phyloP scores from a whole-genome alignment of 2,329 filamentous ascomycete species.

The Cladosporium sp. region DNA sequence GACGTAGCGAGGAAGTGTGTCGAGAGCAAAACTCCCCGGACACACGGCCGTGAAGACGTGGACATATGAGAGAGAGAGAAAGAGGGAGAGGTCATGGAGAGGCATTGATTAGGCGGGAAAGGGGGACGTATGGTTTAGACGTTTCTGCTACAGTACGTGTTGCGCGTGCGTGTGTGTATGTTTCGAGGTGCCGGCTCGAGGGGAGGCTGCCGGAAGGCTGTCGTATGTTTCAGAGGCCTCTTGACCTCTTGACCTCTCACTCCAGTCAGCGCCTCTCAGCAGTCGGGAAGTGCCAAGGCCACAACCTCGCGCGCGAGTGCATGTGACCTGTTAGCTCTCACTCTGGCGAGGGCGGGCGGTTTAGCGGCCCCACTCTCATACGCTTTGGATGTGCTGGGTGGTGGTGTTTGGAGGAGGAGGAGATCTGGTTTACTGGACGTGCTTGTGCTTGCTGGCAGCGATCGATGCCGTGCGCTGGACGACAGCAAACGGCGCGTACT shows the following conservation, averaged over 20 bases:
- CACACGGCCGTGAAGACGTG: slow-evolving; percentile 4
- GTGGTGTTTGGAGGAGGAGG: background rate
- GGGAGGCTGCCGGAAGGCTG: slow-evolving; percentile 9
- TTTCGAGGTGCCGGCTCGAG: slow-evolving; percentile 4
- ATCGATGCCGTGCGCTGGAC: slow-evolving; percentile 1
- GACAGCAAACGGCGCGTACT: slow-evolving; percentile 3
- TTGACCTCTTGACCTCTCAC: background rate
- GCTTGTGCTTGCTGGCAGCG: background rate
- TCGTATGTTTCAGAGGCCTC: slow-evolving; percentile 14
- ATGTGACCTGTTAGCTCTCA: slow-evolving; percentile 15
- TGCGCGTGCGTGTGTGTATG: background rate
- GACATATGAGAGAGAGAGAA: background rate
- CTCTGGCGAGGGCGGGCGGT: slow-evolving; percentile 15
- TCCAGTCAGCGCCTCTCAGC: background rate
- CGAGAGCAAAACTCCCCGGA: background rate
- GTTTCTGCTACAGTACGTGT: background rate
- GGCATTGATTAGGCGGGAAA: background rate
- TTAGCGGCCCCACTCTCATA: slow-evolving; percentile 15
- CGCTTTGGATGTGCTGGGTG: slow-evolving; percentile 8
- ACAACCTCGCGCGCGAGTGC: slow-evolving; percentile 11
- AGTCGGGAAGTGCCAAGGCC: slow-evolving; percentile 12
- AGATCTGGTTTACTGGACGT: slow-evolving; percentile 10
- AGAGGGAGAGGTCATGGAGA: background rate
- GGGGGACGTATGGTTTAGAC: background rate
- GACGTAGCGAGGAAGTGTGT: slow-evolving; percentile 6